A percentile compares a stretch with the other conserved stretches of the same genome.
Evolutionary conservation across 176 grass and related monocot species (phyloP).

Genomic region (Oryza brachyantha): DNA sequence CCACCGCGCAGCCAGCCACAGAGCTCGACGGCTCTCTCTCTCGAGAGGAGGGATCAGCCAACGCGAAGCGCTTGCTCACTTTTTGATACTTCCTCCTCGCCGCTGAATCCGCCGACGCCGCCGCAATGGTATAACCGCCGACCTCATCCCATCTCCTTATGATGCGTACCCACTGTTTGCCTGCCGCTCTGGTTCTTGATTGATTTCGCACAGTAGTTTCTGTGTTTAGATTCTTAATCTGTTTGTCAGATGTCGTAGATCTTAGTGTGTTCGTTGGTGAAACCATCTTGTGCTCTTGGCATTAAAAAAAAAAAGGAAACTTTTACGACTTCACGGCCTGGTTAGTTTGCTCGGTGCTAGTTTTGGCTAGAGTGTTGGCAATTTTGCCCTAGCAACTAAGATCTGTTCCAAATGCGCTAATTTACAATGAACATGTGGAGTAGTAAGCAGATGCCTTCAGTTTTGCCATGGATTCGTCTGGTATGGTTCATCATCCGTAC

Average conservation of each 20-base stretch:
- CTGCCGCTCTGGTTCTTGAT: neutral
- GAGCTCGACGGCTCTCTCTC: too few relatives aligned
- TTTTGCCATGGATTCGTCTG: neutral
- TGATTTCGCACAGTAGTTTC: neutral
- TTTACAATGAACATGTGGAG: neutral
- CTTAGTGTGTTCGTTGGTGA: neutral
- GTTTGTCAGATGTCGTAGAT: neutral
- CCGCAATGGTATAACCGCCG: conserved; percentile 21
- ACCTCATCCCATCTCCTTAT: neutral
- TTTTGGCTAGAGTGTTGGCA: neutral
- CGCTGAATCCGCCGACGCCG: neutral
- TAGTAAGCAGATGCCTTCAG: neutral
- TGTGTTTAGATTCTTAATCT: neutral
- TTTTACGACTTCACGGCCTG: too few relatives aligned
- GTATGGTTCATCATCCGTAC: too few relatives aligned
- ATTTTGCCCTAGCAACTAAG: too few relatives aligned
- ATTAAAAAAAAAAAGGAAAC: too few relatives aligned
- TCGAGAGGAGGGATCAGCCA: neutral
- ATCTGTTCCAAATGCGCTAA: neutral
- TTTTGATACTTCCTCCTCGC: neutral
- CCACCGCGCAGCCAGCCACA: too few relatives aligned
- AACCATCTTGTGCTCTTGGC: neutral
- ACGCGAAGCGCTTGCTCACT: neutral
- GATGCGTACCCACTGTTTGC: neutral
- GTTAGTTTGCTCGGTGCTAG: neutral